These are phyloP conservation scores for Prunus mongolica DNA, from an alignment of 306 rosid genomes.

Conservation along the genomic window DNA sequence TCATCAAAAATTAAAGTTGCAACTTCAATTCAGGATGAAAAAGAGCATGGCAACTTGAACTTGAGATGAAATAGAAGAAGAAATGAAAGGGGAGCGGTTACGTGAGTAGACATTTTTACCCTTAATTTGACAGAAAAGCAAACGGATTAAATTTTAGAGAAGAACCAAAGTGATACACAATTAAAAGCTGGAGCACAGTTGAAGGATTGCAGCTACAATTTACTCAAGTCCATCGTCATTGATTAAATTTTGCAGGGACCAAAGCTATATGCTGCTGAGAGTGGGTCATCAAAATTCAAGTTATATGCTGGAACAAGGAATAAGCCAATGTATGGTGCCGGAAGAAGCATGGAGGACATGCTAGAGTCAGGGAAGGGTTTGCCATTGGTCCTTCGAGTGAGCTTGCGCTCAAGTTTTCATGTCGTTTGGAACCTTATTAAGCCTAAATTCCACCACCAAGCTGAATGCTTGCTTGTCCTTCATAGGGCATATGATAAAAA, in stretches of 20 bases:
- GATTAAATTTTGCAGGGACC: constrained; percentile 41
- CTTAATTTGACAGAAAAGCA: too few species aligned
- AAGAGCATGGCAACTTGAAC: too few species aligned
- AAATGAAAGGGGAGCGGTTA: too few species aligned
- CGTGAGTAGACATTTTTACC: too few species aligned
- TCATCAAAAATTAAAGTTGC: too few species aligned
- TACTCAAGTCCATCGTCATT: neutral
- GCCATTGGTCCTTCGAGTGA: constrained; percentile 38
- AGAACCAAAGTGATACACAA: too few species aligned
- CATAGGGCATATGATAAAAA: constrained; percentile 39
- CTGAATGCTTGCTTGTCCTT: constrained; percentile 53
- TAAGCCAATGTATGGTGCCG: constrained; percentile 87
- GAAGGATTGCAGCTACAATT: too few species aligned
- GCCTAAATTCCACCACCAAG: constrained; percentile 53
- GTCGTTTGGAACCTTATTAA: constrained; percentile 53
- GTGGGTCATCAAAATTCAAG: constrained; percentile 45
- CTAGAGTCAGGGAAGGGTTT: constrained; percentile 65
- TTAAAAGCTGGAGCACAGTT: too few species aligned
- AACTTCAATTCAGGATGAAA: too few species aligned
- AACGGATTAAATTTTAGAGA: too few species aligned
- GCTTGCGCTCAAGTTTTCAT: constrained; percentile 36
- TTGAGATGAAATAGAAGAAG: too few species aligned
- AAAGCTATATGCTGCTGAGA: constrained; percentile 62
- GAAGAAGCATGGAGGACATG: constrained; percentile 80
- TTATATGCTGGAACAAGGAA: constrained; percentile 48